Evolutionary conservation across 495 filamentous ascomycete species (phyloP), one percentile per base, ranked within the genome.

Genomic region (Daldinia caldariorum): DNA sequence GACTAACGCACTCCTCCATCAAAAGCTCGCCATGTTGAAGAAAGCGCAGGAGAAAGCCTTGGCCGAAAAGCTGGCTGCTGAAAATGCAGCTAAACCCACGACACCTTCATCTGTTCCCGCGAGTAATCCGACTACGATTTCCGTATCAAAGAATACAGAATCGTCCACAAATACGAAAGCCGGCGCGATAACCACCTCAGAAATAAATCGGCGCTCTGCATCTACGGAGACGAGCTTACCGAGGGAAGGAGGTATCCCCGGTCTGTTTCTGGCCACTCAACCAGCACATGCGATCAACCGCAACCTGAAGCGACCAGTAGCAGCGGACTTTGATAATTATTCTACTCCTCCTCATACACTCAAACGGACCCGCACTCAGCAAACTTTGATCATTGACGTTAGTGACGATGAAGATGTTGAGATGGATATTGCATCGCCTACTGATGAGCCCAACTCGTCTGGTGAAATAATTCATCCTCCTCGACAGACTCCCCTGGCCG

Each of bases 231-330:
- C 67, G 34, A 50, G 55, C 13, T 56, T 62, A 4, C 39, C 67
- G 12, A 75, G 38, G 56, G 73, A 75, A 0, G 69, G 63, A 6
- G 47, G 39, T 9, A 77, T 75, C 8, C 75, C 75, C 9, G 73
- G 75, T 6, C 20, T 77, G 6, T 76, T 61, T 50, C 60, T 74
- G 16, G 57, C 62, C 56, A 66, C 61, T 57, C 75, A 66, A 49
- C 53, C 55, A 22, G 14, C 54, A 50, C 75, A 71, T 34, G 34
- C 59, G 13, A 9, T 32, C 6, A 68, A 59, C 14, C 73, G 73
- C 45, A 74, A 72, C 39, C 86, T 90, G 18, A 97, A 97, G 77
- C 89, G 94, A 20, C 92, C 92, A n/a, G 90, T 91, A 47, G 93
- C 94, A 38, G 85, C 92, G 13, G 94, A 97, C 74, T 94, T 97